Evolutionary conservation across 345 rosid genomes (phyloP), one percentile per base, ranked within the genome.

Genomic region (Populus tremula): DNA sequence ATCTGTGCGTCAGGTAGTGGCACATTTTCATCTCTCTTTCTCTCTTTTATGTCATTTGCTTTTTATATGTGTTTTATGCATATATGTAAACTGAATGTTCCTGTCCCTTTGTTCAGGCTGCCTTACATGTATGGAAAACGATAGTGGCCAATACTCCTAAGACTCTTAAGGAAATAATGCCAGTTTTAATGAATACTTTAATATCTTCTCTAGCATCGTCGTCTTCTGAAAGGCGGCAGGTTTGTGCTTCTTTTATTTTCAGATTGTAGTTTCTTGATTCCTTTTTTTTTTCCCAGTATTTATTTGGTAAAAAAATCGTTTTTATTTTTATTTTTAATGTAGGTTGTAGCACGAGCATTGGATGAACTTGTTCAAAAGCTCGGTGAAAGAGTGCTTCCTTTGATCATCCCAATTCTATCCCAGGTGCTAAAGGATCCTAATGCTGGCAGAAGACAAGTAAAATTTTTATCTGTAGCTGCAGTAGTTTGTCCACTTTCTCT

Each of bases 171-270:
- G 99, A 96, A 87, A 96, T 96, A 73, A 96, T 96, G 96, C 98
- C 99, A 68, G 88, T 96, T 80, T 86, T 96, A 82, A 96, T 96
- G 99, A 90, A 82, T 79, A 96, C 99, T 67, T 81, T 96, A 69
- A 91, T 93, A 77, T 80, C 90, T 77, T 96, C 99, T 53, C 90
- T 96, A 66, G 98, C 99, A 66, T 96, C 94, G 76, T 82, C 95
- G 41, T 93, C 99, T 65, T 92, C 94, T 41, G 99, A 96, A 81
- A 93, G 99, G 88, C 94, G 97, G 27, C 98, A 96, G 98, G 99
- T 93, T 83, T 76, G 79, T 73, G 41, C 65, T 75, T 4, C 1
- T 47, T 47, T 43, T 43, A 1, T 45, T 47, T 47, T 47, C 18
- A 14, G 53, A 47, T 47, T 47, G 18, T 47, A 14, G 18, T 47